A percentile compares a stretch with the other conserved stretches of the same genome.
Evolutionary conservation across 2,329 filamentous ascomycete species (phyloP).

Genomic region (Ophiostoma australiae): DNA sequence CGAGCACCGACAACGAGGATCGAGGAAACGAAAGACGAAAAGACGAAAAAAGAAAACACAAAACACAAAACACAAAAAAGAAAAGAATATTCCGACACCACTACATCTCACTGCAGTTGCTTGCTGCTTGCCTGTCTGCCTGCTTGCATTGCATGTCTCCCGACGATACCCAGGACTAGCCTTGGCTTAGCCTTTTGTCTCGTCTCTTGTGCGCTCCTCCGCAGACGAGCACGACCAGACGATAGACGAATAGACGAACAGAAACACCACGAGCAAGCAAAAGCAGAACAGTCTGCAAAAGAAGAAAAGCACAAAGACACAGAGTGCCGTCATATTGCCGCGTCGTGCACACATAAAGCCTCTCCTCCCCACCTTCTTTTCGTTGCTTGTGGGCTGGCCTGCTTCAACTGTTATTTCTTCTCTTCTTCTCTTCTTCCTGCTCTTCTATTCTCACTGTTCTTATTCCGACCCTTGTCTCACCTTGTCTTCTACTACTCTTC

Average conservation of each 20-base stretch:
- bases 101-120: background rate
- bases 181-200: background rate
- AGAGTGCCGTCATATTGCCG: too few relatives aligned
- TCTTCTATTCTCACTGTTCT: background rate
- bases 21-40: background rate
- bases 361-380: conserved; percentile 17
- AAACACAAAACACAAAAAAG: background rate
- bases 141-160: background rate
- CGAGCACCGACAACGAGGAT: background rate
- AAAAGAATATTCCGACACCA: background rate
- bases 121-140: conserved; percentile 1
- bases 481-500: too few relatives aligned
- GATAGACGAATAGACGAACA: background rate
- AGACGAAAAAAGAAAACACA: background rate
- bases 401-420: conserved; percentile 23
- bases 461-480: background rate
- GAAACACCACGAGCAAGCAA: background rate
- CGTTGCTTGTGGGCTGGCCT: conserved; percentile 26
- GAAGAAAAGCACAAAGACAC: too few relatives aligned
- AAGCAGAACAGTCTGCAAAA: background rate
- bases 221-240: too few relatives aligned
- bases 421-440: conserved; percentile 15
- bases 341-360: conserved; percentile 20
- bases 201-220: background rate
- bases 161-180: conserved; percentile 19